These are phyloP conservation scores for Sporisorium iseilematis-ciliati DNA, from an alignment of 1,284 basidiomycete genomes.

Conservation along the genomic window DNA sequence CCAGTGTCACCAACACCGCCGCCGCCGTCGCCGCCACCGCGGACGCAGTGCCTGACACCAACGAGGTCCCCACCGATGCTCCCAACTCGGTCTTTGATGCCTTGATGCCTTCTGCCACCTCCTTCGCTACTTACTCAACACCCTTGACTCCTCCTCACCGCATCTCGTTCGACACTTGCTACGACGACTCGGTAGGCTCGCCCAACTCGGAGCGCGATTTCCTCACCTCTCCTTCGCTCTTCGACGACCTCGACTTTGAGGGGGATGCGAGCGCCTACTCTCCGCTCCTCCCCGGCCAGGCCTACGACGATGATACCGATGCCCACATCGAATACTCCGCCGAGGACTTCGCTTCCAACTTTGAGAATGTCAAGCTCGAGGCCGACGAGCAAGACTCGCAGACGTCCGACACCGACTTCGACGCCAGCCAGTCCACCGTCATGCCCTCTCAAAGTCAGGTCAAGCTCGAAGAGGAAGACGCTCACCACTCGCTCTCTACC, in stretches of 20 bases:
- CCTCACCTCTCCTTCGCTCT: constrained; percentile 46
- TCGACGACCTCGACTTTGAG: constrained; percentile 50
- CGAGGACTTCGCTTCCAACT: constrained; percentile 19
- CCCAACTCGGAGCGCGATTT: constrained; percentile 53
- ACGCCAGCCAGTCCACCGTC: constrained; percentile 41
- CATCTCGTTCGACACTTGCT: constrained; percentile 43
- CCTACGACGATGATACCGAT: constrained; percentile 29
- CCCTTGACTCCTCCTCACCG: constrained; percentile 37
- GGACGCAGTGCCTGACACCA: neutral
- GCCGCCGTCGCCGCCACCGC: neutral
- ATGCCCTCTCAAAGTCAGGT: constrained; percentile 30
- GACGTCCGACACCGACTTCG: constrained; percentile 18
- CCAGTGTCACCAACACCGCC: no score
- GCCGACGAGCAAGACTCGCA: constrained; percentile 31
- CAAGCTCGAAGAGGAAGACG: constrained; percentile 41
- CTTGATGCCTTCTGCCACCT: neutral
- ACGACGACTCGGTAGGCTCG: constrained; percentile 44
- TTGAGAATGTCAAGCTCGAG: constrained; percentile 49
- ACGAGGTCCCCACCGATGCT: neutral
- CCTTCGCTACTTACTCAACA: constrained; percentile 8
- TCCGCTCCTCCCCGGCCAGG: constrained; percentile 37
- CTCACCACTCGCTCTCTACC: constrained; percentile 14
- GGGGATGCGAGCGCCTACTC: constrained; percentile 29
- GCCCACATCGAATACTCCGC: constrained; percentile 16
- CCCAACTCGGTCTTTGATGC: neutral